Base-by-base conservation (phyloP, 805 yeast species). In the Candida sphagnicola region DNA sequence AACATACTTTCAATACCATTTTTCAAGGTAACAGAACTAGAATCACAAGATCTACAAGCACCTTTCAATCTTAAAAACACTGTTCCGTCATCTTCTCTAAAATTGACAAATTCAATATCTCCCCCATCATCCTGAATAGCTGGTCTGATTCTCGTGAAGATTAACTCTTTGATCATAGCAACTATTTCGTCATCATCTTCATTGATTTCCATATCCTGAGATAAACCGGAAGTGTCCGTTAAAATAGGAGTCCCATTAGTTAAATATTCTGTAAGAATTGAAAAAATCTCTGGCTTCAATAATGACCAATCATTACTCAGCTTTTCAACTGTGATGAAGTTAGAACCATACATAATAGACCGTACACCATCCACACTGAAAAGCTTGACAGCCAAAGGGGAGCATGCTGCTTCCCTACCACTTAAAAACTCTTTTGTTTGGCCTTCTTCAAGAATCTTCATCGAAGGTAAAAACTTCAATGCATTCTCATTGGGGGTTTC, bases 41-140 rank as follows among this genome's bases (percentile, higher is more conserved):
- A 74, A 3, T 95, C 88, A 52, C 99, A 93, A 2, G 95, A 77
- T 39, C 95, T 82, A 65, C 99, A 93, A 5, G 99, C 98, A 35
- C 99, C 99, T 51, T 87, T 90, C 33, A 93, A 69, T 57, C 85
- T 88, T 50, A 93, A 76, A 58, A 78, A 85, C 5, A 95, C 98
- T 11, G 84, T 80, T 1, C 99, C 99, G 1, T 84, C 74, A 42
- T 82, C 86, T 46, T 84, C 88, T 41, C 86, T 87, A 56, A 86
- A 90, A 4, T 87, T 93, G 42, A 85, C 75, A 59, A 80, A 95
- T 51, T 87, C 90, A 45, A 93, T 82, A 56, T 93, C 98, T 24
- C 99, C 99, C 45, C 99, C 99, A 54, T 93, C 99, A 54, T 93
- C 99, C 65, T 89, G 95, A 41, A 93, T 89, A 1, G 98, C 96